phyloP scores from a whole-genome alignment of 805 yeast genomes.

The Barnettozyma salicaria region DNA sequence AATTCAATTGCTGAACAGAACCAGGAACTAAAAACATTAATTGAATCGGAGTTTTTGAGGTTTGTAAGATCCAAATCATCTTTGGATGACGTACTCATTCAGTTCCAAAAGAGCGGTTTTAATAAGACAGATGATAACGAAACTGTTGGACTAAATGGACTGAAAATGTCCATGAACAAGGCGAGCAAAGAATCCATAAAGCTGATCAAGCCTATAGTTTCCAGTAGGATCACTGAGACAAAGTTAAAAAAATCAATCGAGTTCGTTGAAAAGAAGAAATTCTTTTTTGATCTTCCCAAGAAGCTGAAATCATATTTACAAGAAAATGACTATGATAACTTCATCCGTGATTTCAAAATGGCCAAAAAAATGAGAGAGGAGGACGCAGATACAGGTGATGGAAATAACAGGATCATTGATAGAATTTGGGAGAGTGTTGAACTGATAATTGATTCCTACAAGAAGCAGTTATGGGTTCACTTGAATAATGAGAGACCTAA shows the following conservation, averaged over 20 bases:
- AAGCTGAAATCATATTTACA: constrained; percentile 37
- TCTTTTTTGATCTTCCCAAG: constrained; percentile 53
- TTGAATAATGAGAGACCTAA: constrained; percentile 26
- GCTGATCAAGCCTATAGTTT: constrained; percentile 53
- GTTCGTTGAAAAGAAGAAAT: constrained; percentile 46
- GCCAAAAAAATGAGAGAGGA: constrained; percentile 34
- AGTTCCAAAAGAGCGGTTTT: constrained; percentile 39
- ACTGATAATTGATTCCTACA: constrained; percentile 46
- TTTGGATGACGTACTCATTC: constrained; percentile 53
- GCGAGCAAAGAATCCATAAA: constrained; percentile 49
- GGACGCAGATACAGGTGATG: constrained; percentile 13
- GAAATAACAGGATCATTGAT: constrained; percentile 35
- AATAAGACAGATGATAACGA: constrained; percentile 12
- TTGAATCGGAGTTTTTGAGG: constrained; percentile 54
- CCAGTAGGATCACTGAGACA: constrained; percentile 41
- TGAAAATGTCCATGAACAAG: constrained; percentile 38
- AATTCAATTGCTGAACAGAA: constrained; percentile 43
- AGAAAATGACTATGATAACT: constrained; percentile 49
- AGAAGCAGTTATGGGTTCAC: constrained; percentile 45
- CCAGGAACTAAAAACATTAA: constrained; percentile 42
- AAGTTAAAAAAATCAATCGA: constrained; percentile 44
- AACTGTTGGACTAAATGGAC: constrained; percentile 25
- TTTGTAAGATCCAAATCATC: constrained; percentile 62
- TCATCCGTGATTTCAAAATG: constrained; percentile 50
- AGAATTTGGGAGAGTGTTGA: constrained; percentile 55